A percentile compares a stretch with the other conserved stretches of the same genome.
Conservation (phyloP, 2,329 filamentous ascomycete genomes). For the Alternaria triticimaculans region DNA sequence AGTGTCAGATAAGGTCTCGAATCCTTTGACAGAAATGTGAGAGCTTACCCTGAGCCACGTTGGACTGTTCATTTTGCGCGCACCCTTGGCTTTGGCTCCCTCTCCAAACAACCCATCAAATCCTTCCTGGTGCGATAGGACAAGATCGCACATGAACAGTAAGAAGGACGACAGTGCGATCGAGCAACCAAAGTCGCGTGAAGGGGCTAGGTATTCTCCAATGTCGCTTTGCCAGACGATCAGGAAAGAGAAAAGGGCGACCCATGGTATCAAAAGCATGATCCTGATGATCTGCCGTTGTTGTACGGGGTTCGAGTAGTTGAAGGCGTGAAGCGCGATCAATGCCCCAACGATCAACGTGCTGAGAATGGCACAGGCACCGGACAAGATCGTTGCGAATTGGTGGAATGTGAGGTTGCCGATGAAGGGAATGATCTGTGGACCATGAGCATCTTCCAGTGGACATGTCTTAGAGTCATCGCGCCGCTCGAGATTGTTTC, state of each 20-base stretch:
- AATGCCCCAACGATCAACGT: conserved; percentile 19
- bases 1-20: background rate
- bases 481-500: background rate
- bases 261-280: conserved; percentile 33
- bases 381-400: conserved; percentile 32
- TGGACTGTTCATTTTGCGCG: conserved; percentile 23
- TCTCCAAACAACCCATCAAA: conserved; percentile 40
- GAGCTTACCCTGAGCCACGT: conserved; percentile 33
- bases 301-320: conserved; percentile 38
- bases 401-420: conserved; percentile 33
- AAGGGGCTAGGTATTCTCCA: conserved; percentile 27
- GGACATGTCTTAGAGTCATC: conserved; percentile 19
- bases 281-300: conserved; percentile 42
- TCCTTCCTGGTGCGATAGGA: conserved; percentile 32
- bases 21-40: background rate
- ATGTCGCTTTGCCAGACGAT: conserved; percentile 25
- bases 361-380: conserved; percentile 27
- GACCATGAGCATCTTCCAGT: conserved; percentile 16
- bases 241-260: conserved; percentile 34
- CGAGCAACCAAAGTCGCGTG: conserved; percentile 37
- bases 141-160: conserved; percentile 41
- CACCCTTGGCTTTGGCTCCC: conserved; percentile 19
- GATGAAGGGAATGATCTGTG: conserved; percentile 26
- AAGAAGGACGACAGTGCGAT: conserved; percentile 39
- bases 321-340: conserved; percentile 29